Percentiles rank a stretch among this genome's conserved stretches.
Conservation (phyloP, 306 rosid species). For the Gynostemma pentaphyllum region DNA sequence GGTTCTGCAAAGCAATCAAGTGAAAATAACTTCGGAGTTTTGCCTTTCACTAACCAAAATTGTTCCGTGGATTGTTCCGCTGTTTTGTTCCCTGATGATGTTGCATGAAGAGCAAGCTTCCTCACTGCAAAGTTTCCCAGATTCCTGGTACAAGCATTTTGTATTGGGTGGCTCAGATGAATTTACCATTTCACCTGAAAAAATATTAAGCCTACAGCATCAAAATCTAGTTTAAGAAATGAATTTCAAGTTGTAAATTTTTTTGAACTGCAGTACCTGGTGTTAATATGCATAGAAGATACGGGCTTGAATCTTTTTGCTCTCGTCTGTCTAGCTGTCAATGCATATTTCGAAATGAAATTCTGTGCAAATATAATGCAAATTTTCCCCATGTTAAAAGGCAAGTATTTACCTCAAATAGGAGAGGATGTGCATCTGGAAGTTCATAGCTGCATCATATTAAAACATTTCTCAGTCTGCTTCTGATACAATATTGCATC, state of each 20-base stretch:
- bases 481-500: neutral
- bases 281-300: constrained; percentile 36
- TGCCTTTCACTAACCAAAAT: neutral
- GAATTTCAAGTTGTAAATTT: no score
- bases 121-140: neutral
- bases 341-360: neutral
- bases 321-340: constrained; percentile 29
- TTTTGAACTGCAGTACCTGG: constrained; percentile 40
- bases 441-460: constrained; percentile 37
- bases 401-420: constrained; percentile 19
- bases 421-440: constrained; percentile 31
- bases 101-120: constrained; percentile 3
- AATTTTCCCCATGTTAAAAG: neutral
- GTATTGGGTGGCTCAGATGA: constrained; percentile 2
- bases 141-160: neutral
- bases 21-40: neutral
- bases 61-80: neutral
- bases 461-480: neutral
- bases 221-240: no score
- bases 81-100: neutral
- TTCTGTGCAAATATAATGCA: neutral
- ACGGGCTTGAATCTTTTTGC: constrained; percentile 29
- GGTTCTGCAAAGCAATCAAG: neutral
- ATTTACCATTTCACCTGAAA: constrained; percentile 3
- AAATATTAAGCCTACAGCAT: neutral